phyloP scores from a whole-genome alignment of 768 basidiomycete genomes.

The Sporobolomyces pararoseus region DNA sequence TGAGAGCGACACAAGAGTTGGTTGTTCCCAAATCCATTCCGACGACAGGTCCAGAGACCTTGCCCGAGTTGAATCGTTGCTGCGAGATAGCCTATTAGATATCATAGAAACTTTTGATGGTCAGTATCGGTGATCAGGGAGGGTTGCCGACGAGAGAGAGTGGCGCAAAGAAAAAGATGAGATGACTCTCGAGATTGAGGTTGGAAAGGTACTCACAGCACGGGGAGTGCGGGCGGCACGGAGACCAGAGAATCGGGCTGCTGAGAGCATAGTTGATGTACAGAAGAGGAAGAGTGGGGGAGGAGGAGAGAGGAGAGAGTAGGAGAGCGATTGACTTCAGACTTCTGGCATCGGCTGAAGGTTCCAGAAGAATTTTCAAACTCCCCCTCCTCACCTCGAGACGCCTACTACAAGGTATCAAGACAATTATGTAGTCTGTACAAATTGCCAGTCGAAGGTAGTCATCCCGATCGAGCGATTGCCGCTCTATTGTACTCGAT shows the following conservation, averaged over 20 bases:
- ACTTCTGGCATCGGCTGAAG: no score
- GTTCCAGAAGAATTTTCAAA: neutral
- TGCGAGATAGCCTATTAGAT: constrained; percentile 19
- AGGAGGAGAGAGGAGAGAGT: neutral
- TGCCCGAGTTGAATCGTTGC: constrained; percentile 42
- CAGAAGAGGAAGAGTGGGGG: neutral
- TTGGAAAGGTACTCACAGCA: no score
- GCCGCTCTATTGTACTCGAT: neutral
- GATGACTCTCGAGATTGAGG: neutral
- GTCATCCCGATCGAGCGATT: neutral
- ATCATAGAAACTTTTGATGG: no score
- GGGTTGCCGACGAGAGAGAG: no score
- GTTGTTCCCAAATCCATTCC: constrained; percentile 43
- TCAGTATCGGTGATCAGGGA: no score
- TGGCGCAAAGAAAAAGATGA: neutral
- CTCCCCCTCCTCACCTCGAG: neutral
- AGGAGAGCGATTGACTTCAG: neutral
- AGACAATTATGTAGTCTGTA: no score
- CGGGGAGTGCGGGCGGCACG: constrained; percentile 38
- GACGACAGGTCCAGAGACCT: constrained; percentile 42
- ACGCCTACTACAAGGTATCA: no score
- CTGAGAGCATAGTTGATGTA: constrained; percentile 34
- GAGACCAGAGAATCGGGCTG: constrained; percentile 36
- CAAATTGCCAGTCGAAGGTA: no score
- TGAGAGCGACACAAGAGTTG: constrained; percentile 42